These are phyloP conservation scores for Dalbergia cochinchinensis DNA, from an alignment of 306 rosid species.

Conservation along the genomic window DNA sequence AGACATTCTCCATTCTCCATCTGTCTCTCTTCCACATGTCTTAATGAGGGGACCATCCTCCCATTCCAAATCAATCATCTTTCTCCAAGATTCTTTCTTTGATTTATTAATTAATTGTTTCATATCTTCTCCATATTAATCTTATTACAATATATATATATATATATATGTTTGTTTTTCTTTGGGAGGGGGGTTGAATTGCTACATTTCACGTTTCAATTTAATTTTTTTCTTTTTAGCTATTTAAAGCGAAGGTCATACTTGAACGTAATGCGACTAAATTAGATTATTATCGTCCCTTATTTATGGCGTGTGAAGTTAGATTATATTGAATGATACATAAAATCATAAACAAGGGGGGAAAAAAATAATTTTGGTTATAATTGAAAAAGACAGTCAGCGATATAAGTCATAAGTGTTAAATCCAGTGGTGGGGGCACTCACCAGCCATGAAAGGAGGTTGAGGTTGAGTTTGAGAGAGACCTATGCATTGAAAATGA, in stretches of 20 bases:
- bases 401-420: conserved; percentile 36
- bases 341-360: background rate
- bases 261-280: conserved; percentile 20
- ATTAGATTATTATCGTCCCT: background rate
- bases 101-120: background rate
- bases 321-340: background rate
- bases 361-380: conserved; percentile 14
- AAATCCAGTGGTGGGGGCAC: conserved; percentile 45
- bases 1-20: conserved; percentile 51
- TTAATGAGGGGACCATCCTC: conserved; percentile 51
- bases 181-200: background rate
- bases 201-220: conserved; percentile 22
- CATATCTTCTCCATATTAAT: background rate
- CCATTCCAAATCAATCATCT: background rate
- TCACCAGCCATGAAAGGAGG: conserved; percentile 51
- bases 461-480: conserved; percentile 49
- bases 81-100: background rate
- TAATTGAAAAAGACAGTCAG: conserved; percentile 46
- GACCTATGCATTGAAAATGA: conserved; percentile 9
- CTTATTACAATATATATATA: background rate
- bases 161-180: too few species aligned
- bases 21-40: conserved; percentile 25
- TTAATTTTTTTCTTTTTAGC: background rate
- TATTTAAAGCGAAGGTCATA: conserved; percentile 22
- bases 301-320: conserved; percentile 36